phyloP scores from a whole-genome alignment of 2,329 filamentous ascomycete species.

The Pyricularia grisea region DNA sequence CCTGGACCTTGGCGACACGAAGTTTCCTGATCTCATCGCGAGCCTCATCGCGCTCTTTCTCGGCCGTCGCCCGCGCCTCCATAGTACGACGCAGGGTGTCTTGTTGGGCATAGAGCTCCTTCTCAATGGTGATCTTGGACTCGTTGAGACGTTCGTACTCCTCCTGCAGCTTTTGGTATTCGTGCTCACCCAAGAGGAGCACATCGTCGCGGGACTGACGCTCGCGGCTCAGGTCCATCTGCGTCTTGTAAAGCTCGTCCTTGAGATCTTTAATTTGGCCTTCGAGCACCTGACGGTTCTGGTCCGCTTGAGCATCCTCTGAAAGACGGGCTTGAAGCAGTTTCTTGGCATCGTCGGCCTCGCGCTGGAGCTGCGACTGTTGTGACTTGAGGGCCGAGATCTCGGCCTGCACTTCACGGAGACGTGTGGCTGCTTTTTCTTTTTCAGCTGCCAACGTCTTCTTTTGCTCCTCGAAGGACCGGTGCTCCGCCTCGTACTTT shows the following conservation, averaged over 20 bases:
- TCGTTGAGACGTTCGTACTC: conserved; percentile 85
- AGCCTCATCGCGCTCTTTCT: conserved; percentile 82
- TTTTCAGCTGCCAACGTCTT: conserved; percentile 63
- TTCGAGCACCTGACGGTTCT: conserved; percentile 76
- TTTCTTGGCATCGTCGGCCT: conserved; percentile 79
- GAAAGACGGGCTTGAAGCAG: conserved; percentile 82
- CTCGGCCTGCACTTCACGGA: conserved; percentile 81
- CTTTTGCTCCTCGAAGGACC: conserved; percentile 70
- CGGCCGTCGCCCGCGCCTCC: conserved; percentile 69
- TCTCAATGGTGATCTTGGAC: conserved; percentile 94
- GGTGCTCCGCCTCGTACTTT: conserved; percentile 72
- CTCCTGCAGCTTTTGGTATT: conserved; percentile 69
- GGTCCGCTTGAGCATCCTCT: conserved; percentile 75
- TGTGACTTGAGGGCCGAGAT: conserved; percentile 79
- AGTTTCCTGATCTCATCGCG: conserved; percentile 76
- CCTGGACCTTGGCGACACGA: conserved; percentile 71
- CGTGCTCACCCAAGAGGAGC: conserved; percentile 81
- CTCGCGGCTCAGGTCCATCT: conserved; percentile 83
- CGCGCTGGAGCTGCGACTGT: conserved; percentile 74
- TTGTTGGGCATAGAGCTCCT: conserved; percentile 93
- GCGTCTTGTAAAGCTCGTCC: conserved; percentile 70
- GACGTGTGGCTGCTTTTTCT: conserved; percentile 63
- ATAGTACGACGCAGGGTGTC: conserved; percentile 80
- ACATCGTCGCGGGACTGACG: conserved; percentile 92
- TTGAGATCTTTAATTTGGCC: conserved; percentile 83